Evolutionary conservation across 306 rosid species (phyloP).

Genomic region (Castanopsis chinensis): DNA sequence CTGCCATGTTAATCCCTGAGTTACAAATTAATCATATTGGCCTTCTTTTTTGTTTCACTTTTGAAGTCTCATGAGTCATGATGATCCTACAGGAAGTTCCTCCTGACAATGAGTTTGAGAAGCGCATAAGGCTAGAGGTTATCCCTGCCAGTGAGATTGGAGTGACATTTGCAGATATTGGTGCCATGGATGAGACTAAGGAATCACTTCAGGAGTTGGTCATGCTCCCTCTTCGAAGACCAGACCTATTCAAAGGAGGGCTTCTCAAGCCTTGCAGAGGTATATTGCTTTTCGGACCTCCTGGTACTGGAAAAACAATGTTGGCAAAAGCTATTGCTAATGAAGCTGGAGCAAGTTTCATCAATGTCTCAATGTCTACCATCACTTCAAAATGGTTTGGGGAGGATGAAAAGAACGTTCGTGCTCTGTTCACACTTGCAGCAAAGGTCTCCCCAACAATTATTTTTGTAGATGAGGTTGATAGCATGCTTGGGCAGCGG

Average conservation of each 20-base stretch:
- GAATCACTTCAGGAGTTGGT: constrained; percentile 81
- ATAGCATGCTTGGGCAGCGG: constrained; percentile 83
- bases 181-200: constrained; percentile 68
- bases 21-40: background rate
- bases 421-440: constrained; percentile 76
- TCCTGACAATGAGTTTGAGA: constrained; percentile 83
- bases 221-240: constrained; percentile 87
- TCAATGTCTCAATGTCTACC: constrained; percentile 79
- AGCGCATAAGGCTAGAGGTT: constrained; percentile 74
- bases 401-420: constrained; percentile 71
- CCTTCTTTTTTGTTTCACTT: background rate
- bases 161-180: constrained; percentile 77
- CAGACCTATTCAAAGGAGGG: constrained; percentile 73
- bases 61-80: background rate
- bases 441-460: constrained; percentile 83
- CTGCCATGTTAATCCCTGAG: background rate
- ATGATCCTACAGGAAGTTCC: constrained; percentile 53
- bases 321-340: constrained; percentile 83
- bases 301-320: constrained; percentile 89
- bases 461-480: constrained; percentile 81
- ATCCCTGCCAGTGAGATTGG: constrained; percentile 84
- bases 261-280: constrained; percentile 81
- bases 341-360: constrained; percentile 85
- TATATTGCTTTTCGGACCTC: constrained; percentile 81
- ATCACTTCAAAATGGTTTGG: constrained; percentile 78